Percentiles rank a stretch among this genome's conserved stretches.
Conservation (phyloP, 2,329 filamentous ascomycete genomes). For the Colletotrichum lupini region DNA sequence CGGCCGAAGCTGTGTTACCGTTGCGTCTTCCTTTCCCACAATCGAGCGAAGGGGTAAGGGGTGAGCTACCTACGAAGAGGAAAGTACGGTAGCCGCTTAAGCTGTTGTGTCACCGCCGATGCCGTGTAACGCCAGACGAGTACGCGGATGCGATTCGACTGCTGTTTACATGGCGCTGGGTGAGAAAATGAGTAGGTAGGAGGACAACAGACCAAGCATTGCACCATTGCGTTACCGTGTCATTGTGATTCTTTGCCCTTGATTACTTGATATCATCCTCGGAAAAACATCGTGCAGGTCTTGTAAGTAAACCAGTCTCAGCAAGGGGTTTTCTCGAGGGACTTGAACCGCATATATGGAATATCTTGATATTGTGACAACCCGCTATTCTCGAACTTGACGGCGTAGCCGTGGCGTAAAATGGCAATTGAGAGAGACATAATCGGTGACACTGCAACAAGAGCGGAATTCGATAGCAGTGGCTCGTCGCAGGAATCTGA, state of each 20-base stretch:
- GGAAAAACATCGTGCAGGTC: background rate
- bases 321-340: background rate
- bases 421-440: background rate
- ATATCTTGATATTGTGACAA: background rate
- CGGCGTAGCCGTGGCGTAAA: background rate
- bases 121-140: constrained; percentile 18
- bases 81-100: background rate
- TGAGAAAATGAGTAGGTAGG: background rate
- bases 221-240: background rate
- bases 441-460: background rate
- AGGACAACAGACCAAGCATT: background rate
- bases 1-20: background rate
- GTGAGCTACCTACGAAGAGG: too few species aligned
- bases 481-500: background rate
- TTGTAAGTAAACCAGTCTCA: background rate
- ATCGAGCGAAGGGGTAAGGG: constrained; percentile 9
- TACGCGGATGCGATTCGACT: background rate
- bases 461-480: background rate
- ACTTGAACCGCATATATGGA: background rate
- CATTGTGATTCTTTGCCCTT: background rate
- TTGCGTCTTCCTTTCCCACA: background rate
- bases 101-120: constrained; percentile 17
- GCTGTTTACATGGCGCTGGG: background rate
- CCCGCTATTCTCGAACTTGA: too few species aligned
- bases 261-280: background rate